Evolutionary conservation across 768 basidiomycete genomes (phyloP), one percentile per base, ranked within the genome.

Genomic region (Pulveroboletus frians): DNA sequence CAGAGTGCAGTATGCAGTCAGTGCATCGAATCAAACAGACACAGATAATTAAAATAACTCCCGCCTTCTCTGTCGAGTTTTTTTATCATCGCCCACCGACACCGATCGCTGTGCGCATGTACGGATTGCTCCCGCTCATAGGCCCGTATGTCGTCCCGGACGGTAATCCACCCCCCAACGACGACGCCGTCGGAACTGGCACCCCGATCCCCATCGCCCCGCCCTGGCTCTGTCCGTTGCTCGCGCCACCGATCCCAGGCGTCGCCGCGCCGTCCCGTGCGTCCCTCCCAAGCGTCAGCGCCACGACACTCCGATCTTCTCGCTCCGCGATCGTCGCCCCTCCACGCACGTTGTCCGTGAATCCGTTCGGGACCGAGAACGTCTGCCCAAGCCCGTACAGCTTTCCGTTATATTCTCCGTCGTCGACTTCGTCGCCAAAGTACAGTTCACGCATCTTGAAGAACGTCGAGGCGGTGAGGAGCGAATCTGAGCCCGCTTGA

Each of bases 401-500:
- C 62, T 88, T 88, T 46, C 86, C 87, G 49, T 84, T 88, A 66
- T 84, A 90, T 61, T 89, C 85, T 2, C 63, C 70, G 49, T 93
- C 87, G 64, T 97, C 91, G 45, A 96, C 77, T n/a, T 80, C 73
- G 65, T 92, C 88, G 53, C 85, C 81, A 72, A 99, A 99, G 71
- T 93, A 97, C 14, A 87, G 68, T 57, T 92, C 84, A 26, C 90
- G 83, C 80, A 97, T 90, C 68, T 93, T 89, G 85, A 98, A 98
- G 72, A 97, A 98, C 0, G 91, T 91, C 2, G 86, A 83, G 3
- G 92, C 83, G 7, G 94, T 97, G 39, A 99, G 78, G 36, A 98
- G 83, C 13, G 89, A 92, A 65, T 98, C 96, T n/a, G 92, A 94
- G 13, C 96, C 95, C 9, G 95, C 93, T 72, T 96, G 95, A 69